Evolutionary conservation across 2,329 filamentous ascomycete species (phyloP).

Genomic region (Periconia macrospinosa): DNA sequence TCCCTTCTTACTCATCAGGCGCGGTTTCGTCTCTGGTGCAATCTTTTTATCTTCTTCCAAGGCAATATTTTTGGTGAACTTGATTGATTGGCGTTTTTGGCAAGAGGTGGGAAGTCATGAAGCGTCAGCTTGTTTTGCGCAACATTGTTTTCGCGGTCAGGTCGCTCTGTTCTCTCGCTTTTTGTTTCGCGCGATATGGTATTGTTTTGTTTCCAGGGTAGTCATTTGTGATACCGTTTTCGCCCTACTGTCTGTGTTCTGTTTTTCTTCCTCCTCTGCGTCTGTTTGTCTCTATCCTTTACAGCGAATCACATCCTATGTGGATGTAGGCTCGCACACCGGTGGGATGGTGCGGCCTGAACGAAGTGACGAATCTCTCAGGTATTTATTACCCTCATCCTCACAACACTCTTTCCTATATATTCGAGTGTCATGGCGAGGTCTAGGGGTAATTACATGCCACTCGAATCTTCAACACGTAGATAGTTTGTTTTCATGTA

Average conservation of each 20-base stretch:
- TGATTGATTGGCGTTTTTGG: slow-evolving; percentile 14
- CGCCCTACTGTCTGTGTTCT: neutral
- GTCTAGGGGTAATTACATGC: neutral
- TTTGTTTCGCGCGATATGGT: too few species aligned
- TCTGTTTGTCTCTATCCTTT: neutral
- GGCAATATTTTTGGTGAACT: slow-evolving; percentile 9
- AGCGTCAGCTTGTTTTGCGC: neutral
- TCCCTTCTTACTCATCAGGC: neutral
- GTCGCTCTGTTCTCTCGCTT: too few species aligned
- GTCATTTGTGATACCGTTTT: neutral
- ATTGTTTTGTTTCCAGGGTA: neutral
- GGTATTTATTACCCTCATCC: neutral
- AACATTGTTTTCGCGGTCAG: too few species aligned
- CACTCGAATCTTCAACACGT: neutral
- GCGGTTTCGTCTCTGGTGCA: slow-evolving; percentile 1
- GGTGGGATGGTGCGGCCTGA: neutral
- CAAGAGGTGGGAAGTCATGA: slow-evolving; percentile 3
- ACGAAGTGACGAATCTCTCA: neutral
- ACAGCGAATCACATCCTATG: neutral
- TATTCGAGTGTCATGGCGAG: neutral
- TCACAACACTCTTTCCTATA: neutral
- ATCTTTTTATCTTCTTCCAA: slow-evolving; percentile 4
- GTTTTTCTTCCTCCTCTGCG: too few species aligned
- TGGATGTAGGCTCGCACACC: neutral
- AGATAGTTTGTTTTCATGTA: slow-evolving; percentile 1